These are phyloP conservation scores for Camelina hispida DNA, from an alignment of 345 rosid genomes.

Conservation along the genomic window DNA sequence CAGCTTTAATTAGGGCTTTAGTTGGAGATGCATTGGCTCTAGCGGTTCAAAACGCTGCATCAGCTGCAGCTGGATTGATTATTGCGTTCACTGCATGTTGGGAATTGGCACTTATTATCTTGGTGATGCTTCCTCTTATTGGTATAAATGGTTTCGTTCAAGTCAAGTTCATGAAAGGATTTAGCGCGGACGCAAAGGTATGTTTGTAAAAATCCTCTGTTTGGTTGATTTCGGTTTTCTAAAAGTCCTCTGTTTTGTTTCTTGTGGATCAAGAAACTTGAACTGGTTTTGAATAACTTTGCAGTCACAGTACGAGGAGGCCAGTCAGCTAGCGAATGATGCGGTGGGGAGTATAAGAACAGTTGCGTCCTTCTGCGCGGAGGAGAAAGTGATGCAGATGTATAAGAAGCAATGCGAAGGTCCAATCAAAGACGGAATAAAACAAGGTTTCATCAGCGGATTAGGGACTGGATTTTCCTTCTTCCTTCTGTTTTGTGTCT, in stretches of 20 bases:
- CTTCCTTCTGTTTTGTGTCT: conserved; percentile 56
- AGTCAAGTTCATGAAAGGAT: conserved; percentile 68
- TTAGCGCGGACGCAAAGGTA: conserved; percentile 79
- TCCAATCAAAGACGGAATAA: conserved; percentile 66
- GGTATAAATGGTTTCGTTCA: conserved; percentile 60
- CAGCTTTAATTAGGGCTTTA: conserved; percentile 59
- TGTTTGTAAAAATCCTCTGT: too few relatives aligned
- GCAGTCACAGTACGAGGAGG: conserved; percentile 78
- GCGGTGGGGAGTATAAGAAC: conserved; percentile 90
- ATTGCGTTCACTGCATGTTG: conserved; percentile 75
- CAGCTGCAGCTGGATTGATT: conserved; percentile 61
- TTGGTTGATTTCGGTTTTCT: too few relatives aligned
- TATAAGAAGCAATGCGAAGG: conserved; percentile 68
- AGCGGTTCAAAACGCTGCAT: conserved; percentile 58
- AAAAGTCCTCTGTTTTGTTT: neutral
- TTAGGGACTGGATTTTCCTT: conserved; percentile 66
- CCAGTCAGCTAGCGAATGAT: conserved; percentile 88
- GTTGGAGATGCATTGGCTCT: conserved; percentile 74
- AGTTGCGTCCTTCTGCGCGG: conserved; percentile 82
- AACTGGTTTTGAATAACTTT: neutral
- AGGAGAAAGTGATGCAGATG: conserved; percentile 71
- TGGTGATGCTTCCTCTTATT: conserved; percentile 67
- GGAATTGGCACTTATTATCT: conserved; percentile 64
- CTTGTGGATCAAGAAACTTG: conserved; percentile 24
- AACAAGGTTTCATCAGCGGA: conserved; percentile 68